Percentiles rank a stretch among this genome's conserved stretches.
Conservation (phyloP, 116 monocot genomes). For the Posidonia oceanica region DNA sequence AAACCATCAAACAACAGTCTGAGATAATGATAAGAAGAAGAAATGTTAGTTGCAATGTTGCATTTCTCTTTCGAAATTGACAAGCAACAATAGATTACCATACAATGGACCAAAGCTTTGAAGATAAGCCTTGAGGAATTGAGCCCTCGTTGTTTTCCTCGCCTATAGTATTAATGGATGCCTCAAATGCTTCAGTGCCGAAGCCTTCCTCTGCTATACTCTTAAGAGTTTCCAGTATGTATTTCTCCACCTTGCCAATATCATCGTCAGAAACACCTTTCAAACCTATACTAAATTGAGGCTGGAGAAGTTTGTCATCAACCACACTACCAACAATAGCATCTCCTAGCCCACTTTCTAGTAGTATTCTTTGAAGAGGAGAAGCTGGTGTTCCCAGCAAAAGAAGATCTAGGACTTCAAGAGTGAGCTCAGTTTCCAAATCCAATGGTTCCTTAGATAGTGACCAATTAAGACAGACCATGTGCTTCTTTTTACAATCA, state of each 20-base stretch:
- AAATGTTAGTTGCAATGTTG: background rate
- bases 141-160: slow-evolving; percentile 97
- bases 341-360: slow-evolving; percentile 82
- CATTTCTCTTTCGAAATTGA: too few species aligned
- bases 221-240: slow-evolving; percentile 62
- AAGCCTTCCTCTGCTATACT: slow-evolving; percentile 80
- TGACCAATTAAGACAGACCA: slow-evolving; percentile 88
- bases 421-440: slow-evolving; percentile 66
- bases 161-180: slow-evolving; percentile 94
- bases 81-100: slow-evolving; percentile 18
- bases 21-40: background rate
- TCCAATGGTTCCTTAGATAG: slow-evolving; percentile 64
- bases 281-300: slow-evolving; percentile 82
- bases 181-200: slow-evolving; percentile 80
- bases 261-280: slow-evolving; percentile 75
- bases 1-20: background rate
- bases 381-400: slow-evolving; percentile 88
- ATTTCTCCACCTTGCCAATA: slow-evolving; percentile 67
- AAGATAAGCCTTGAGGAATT: slow-evolving; percentile 82
- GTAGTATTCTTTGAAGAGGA: slow-evolving; percentile 61
- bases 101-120: slow-evolving; percentile 98
- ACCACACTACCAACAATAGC: slow-evolving; percentile 81
- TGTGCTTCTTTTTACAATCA: slow-evolving; percentile 74
- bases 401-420: slow-evolving; percentile 81
- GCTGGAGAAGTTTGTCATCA: slow-evolving; percentile 79